A percentile compares a stretch with the other conserved stretches of the same genome.
Conservation (phyloP, 2,329 filamentous ascomycete species). For the Ceratocystis diversiconidia region DNA sequence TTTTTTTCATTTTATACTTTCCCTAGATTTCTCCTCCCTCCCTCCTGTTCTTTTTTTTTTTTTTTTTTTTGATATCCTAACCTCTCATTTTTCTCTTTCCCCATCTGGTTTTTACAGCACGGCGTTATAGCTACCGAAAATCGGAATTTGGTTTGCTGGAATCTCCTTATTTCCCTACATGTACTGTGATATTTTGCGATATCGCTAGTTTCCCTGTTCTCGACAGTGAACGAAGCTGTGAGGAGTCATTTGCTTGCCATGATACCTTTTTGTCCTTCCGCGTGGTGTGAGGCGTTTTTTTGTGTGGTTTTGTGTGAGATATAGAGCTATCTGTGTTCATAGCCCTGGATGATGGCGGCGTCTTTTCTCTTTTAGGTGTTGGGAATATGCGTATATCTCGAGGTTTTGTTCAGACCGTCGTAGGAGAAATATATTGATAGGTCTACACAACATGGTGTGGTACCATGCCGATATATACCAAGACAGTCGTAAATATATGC, state of each 20-base stretch:
- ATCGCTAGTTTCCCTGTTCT: background rate
- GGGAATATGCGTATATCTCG: too few relatives aligned
- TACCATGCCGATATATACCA: background rate
- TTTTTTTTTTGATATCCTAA: background rate
- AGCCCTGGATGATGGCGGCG: too few relatives aligned
- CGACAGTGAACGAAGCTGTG: background rate
- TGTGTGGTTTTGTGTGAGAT: background rate
- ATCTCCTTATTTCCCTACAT: background rate
- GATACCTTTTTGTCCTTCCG: background rate
- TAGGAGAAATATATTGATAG: too few relatives aligned
- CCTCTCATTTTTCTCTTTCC: background rate
- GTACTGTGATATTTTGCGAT: background rate
- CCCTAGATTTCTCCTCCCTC: too few relatives aligned
- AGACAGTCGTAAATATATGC: constrained; percentile 22
- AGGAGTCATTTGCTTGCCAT: background rate
- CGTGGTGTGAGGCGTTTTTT: background rate
- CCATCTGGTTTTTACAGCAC: background rate
- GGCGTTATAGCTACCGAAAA: background rate
- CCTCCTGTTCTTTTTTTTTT: background rate
- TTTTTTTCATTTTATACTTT: background rate
- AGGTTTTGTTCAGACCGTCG: too few relatives aligned
- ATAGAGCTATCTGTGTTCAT: too few relatives aligned
- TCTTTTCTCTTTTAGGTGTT: too few relatives aligned
- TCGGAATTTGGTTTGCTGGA: background rate
- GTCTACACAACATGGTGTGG: background rate